These are phyloP conservation scores for Aspergillus tanneri DNA, from an alignment of 2,329 filamentous ascomycete species.

Conservation along the genomic window DNA sequence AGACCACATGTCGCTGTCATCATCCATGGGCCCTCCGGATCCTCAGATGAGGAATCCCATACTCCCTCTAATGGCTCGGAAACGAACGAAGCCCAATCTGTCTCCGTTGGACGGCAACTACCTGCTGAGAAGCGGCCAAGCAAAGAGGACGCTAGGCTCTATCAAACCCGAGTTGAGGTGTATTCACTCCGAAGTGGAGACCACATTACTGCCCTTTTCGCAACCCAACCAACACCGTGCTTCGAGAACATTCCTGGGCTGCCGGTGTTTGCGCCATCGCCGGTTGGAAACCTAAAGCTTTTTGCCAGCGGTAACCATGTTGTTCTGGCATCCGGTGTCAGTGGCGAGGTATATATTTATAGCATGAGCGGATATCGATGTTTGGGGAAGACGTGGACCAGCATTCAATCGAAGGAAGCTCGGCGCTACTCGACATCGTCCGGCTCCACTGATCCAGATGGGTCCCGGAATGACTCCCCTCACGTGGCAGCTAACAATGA, in stretches of 20 bases:
- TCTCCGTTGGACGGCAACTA: slow-evolving; percentile 25
- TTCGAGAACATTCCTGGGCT: slow-evolving; percentile 58
- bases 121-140: slow-evolving; percentile 22
- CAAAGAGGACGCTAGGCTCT: slow-evolving; percentile 43
- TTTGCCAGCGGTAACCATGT: slow-evolving; percentile 71
- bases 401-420: slow-evolving; percentile 59
- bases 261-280: slow-evolving; percentile 66
- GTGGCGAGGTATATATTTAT: slow-evolving; percentile 86
- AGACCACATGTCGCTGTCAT: slow-evolving; percentile 77
- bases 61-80: slow-evolving; percentile 37
- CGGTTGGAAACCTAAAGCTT: slow-evolving; percentile 71
- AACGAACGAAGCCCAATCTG: slow-evolving; percentile 34
- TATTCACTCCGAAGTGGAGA: slow-evolving; percentile 79
- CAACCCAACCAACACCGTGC: slow-evolving; percentile 64
- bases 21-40: slow-evolving; percentile 71
- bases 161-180: slow-evolving; percentile 85
- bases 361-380: slow-evolving; percentile 57
- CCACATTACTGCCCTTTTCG: slow-evolving; percentile 70
- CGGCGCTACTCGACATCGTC: slow-evolving; percentile 49
- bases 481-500: slow-evolving; percentile 30
- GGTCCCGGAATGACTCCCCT: slow-evolving; percentile 41
- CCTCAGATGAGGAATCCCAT: slow-evolving; percentile 42
- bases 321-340: slow-evolving; percentile 73
- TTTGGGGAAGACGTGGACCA: slow-evolving; percentile 89
- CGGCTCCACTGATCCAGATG: slow-evolving; percentile 46